Conservation (phyloP, 768 basidiomycete genomes). For the Coprinellus micaceus region DNA sequence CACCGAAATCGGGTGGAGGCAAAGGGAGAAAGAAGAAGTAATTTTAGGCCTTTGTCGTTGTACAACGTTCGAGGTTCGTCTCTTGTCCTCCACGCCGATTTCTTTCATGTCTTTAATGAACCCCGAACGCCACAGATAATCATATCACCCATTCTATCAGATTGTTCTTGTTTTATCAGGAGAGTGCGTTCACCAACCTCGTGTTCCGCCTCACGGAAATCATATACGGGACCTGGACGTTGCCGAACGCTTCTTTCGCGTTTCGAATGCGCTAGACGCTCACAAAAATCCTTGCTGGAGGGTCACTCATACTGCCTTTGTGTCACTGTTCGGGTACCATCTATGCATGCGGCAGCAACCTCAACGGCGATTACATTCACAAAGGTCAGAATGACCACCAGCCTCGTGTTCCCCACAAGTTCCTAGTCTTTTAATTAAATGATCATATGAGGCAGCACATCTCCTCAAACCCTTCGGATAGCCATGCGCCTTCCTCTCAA, state of each 20-base stretch:
- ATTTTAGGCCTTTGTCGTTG: neutral
- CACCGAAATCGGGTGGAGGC: constrained; percentile 36
- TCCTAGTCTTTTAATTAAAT: constrained; percentile 12
- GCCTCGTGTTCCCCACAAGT: constrained; percentile 16
- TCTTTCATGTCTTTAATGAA: constrained; percentile 5
- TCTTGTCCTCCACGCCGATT: neutral
- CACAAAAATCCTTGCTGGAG: too few species aligned
- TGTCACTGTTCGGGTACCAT: too few species aligned
- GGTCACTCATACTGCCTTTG: too few species aligned
- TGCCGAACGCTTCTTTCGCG: too few species aligned
- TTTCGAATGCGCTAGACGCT: too few species aligned
- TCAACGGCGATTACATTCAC: too few species aligned
- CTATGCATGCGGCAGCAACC: too few species aligned
- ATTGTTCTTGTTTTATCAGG: constrained; percentile 15
- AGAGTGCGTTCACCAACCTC: constrained; percentile 11
- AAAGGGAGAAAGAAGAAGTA: constrained; percentile 74
- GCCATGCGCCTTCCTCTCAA: neutral
- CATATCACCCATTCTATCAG: constrained; percentile 11
- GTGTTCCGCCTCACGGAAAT: constrained; percentile 12
- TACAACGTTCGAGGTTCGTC: constrained; percentile 9
- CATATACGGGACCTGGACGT: neutral
- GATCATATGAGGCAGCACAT: neutral
- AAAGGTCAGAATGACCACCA: constrained; percentile 1
- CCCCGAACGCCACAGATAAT: constrained; percentile 5
- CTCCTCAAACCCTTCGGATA: neutral